Evolutionary conservation across 2,329 filamentous ascomycete species (phyloP).

Genomic region (Phoma sp.): DNA sequence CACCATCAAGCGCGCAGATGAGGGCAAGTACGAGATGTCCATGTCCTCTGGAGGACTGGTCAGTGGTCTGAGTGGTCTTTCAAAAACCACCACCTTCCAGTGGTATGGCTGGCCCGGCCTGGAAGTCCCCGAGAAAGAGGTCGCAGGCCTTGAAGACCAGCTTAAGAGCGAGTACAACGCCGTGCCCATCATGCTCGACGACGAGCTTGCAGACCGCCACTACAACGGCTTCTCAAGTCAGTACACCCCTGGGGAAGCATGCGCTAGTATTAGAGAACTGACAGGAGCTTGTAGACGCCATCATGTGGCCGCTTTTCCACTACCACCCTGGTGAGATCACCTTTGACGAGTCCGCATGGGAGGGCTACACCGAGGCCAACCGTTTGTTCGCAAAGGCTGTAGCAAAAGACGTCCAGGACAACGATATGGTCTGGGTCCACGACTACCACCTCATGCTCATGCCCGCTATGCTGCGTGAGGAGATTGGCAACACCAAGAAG

Average conservation of each 20-base stretch:
- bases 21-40: slow-evolving; percentile 90
- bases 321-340: slow-evolving; percentile 99
- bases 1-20: slow-evolving; percentile 91
- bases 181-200: slow-evolving; percentile 89
- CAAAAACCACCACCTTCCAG: slow-evolving; percentile 92
- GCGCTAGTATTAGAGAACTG: slow-evolving; percentile 1
- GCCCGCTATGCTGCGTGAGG: slow-evolving; percentile 91
- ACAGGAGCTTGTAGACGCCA: slow-evolving; percentile 68
- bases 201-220: slow-evolving; percentile 91
- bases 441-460: slow-evolving; percentile 99
- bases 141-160: slow-evolving; percentile 74
- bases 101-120: slow-evolving; percentile 99
- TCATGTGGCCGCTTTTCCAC: slow-evolving; percentile 98
- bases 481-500: slow-evolving; percentile 80
- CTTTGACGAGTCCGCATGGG: slow-evolving; percentile 94
- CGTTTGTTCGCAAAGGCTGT: slow-evolving; percentile 89
- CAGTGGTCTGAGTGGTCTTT: slow-evolving; percentile 87
- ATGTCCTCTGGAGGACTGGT: slow-evolving; percentile 98
- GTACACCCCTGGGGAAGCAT: slow-evolving; percentile 37
- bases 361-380: slow-evolving; percentile 92
- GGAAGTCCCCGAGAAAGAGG: slow-evolving; percentile 86
- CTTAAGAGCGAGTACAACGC: slow-evolving; percentile 89
- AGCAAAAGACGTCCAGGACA: slow-evolving; percentile 85
- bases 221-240: slow-evolving; percentile 98
- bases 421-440: slow-evolving; percentile 96